These are phyloP conservation scores for Talinum fruticosum DNA, from an alignment of 148 eudicot species.

Conservation along the genomic window DNA sequence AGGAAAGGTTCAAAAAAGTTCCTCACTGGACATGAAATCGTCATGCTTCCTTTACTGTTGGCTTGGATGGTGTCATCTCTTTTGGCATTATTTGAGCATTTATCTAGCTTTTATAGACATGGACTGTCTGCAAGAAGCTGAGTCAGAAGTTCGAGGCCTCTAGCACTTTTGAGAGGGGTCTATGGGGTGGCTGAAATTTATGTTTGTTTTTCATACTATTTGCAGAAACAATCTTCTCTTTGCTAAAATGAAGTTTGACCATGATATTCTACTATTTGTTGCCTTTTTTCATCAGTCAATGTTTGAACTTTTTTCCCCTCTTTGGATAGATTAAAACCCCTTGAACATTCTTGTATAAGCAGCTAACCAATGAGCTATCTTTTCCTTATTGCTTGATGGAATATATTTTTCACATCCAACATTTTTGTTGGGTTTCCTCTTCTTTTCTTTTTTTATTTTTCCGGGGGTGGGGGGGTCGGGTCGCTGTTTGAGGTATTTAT, in stretches of 20 bases:
- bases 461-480: not conserved
- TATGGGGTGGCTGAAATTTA: not conserved
- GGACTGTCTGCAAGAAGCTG: not conserved
- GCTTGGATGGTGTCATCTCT: not conserved
- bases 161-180: not conserved
- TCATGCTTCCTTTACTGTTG: not conserved
- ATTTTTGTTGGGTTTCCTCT: not conserved
- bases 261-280: not conserved
- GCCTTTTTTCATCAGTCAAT: too few relatives aligned
- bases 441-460: too few relatives aligned
- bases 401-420: not conserved
- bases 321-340: too few relatives aligned
- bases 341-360: too few relatives aligned
- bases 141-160: not conserved
- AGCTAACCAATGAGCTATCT: too few relatives aligned
- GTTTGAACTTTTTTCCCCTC: too few relatives aligned
- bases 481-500: not conserved
- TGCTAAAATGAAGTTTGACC: not conserved
- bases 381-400: too few relatives aligned
- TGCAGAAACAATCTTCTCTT: not conserved
- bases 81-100: not conserved
- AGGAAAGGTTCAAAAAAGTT: not conserved
- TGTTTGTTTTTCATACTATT: not conserved
- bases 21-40: not conserved
- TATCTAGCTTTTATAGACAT: not conserved